Conservation (phyloP, 2,329 filamentous ascomycete genomes). For the Neophaeococcomyces mojaviensis region DNA sequence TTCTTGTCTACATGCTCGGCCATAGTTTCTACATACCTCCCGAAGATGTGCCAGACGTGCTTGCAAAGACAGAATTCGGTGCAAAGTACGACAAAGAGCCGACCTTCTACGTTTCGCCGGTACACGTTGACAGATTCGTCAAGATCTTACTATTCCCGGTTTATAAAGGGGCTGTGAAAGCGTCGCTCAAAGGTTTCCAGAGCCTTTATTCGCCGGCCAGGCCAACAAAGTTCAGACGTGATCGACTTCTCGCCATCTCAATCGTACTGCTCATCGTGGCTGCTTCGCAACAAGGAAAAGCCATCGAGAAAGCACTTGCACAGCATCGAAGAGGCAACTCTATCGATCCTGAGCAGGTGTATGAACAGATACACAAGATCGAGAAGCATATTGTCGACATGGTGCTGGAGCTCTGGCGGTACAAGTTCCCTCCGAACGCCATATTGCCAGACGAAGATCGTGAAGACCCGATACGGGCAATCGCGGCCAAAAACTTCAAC, state of each 20-base stretch:
- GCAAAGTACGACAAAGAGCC: not conserved
- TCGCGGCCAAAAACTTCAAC: conserved; percentile 1
- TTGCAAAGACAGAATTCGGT: not conserved
- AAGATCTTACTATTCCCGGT: conserved; percentile 4
- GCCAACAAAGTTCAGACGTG: not conserved
- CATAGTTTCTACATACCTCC: conserved; percentile 8
- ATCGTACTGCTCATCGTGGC: conserved; percentile 4
- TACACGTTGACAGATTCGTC: conserved; percentile 5
- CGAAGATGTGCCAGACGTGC: conserved; percentile 3
- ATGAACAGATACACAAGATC: conserved; percentile 1
- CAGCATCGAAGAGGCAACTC: not conserved
- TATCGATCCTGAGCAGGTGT: not conserved
- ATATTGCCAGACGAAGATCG: conserved; percentile 1
- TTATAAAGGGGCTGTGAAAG: not conserved
- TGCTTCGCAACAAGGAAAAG: conserved; percentile 7
- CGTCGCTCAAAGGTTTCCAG: not conserved
- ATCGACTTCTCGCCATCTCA: conserved; percentile 5
- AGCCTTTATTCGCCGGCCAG: not conserved
- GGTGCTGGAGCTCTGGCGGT: conserved; percentile 2
- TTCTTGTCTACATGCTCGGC: conserved; percentile 7
- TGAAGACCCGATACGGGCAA: not conserved
- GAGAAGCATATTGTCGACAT: conserved; percentile 4
- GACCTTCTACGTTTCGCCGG: conserved; percentile 3
- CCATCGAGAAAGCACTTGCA: conserved; percentile 5
- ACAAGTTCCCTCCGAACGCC: not conserved